Base-by-base conservation (phyloP, 139 green algal genomes). In the Tetradesmus lagerheimii region DNA sequence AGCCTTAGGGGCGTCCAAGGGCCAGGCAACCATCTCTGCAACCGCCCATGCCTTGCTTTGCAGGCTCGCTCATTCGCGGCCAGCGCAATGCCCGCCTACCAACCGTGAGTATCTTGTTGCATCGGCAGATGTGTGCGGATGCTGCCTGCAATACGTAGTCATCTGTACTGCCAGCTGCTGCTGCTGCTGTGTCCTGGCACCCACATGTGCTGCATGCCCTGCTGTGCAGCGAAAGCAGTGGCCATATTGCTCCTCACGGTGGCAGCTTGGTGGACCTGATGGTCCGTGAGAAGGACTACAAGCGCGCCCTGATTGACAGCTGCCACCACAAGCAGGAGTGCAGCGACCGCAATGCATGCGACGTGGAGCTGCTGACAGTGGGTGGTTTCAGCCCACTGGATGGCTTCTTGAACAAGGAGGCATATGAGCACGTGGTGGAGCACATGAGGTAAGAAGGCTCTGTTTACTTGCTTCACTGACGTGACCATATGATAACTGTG, bases 351-450 rank as follows among this genome's bases (percentile, higher is more conserved):
- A 97, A 98, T 88, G 97, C 97, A 3, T 99, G 97, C 91, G 97
- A 99, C 75, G 95, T 99, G 29, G 97, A 99, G 95, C 96, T 99
- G 71, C 94, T 99, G 11, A 85, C 86, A 11, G 95, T 98, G 38
- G 97, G 97, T 29, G 96, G 88, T 66, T 99, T 99, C 90, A 98
- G 96, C 31, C 97, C 97, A 0, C 90, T 99, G 71, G 87, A 93
- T 39, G 97, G 97, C 79, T 99, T 99, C 93, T 96, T 99, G 92
- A 95, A 95, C 75, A 90, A 97, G 89, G 96, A 95, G 12, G 93
- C 94, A 15, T 99, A 99, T 86, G 79, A 96, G 2, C 92, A 92
- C 35, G 95, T 98, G 14, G 95, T 99, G 25, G 81, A 97, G 20
- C 92, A 96, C 88, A 97, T 97, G 95, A 94, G 95, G 92, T 95